Conservation (phyloP, 805 yeast genomes). For the Phaffomyces opuntiae region DNA sequence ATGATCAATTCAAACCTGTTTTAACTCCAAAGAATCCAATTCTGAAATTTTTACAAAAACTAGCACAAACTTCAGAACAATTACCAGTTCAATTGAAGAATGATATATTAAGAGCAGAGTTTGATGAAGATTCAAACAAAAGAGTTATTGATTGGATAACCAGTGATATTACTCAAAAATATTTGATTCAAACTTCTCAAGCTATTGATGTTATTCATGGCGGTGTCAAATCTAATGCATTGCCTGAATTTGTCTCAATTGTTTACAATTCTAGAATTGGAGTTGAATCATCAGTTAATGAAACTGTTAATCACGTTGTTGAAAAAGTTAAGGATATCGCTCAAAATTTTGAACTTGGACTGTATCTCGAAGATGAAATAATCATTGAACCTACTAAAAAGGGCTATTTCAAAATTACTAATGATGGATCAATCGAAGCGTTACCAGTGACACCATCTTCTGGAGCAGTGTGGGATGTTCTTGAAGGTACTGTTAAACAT, state of each 20-base stretch:
- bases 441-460: conserved; percentile 2
- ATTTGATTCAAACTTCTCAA: conserved; percentile 17
- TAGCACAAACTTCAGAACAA: conserved; percentile 39
- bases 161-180: neutral
- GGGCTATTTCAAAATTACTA: neutral
- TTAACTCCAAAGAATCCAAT: conserved; percentile 55
- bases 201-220: conserved; percentile 57
- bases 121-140: conserved; percentile 27
- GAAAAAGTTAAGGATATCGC: conserved; percentile 34
- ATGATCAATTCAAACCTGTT: conserved; percentile 37
- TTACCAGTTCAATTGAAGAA: conserved; percentile 18
- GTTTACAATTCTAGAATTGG: conserved; percentile 52
- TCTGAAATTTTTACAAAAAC: conserved; percentile 46
- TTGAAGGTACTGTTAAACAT: conserved; percentile 52
- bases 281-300: conserved; percentile 35
- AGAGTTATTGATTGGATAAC: conserved; percentile 20
- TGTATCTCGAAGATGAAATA: conserved; percentile 6
- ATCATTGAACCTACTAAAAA: neutral
- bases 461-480: conserved; percentile 35
- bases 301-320: conserved; percentile 26
- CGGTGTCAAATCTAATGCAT: conserved; percentile 62
- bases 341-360: conserved; percentile 30
- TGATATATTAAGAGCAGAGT: conserved; percentile 28
- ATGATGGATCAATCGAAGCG: neutral
- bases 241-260: conserved; percentile 51